phyloP scores from a whole-genome alignment of 805 yeast genomes.

The Candida ulmi region DNA sequence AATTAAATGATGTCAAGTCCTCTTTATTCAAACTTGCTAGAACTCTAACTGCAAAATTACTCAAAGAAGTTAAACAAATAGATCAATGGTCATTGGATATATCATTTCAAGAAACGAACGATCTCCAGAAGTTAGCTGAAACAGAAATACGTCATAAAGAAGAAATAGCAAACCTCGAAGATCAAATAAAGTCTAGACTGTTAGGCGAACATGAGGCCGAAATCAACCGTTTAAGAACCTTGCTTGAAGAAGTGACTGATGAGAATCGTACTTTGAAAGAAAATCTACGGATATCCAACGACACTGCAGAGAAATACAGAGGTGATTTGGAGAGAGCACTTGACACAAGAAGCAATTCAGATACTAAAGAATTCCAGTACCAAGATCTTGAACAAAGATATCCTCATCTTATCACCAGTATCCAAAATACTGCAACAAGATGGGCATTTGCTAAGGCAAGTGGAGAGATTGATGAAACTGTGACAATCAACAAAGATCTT shows the following conservation, averaged over 20 bases:
- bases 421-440: conserved; percentile 6
- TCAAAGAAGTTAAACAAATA: conserved; percentile 1
- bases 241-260: background rate
- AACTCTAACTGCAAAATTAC: conserved; percentile 4
- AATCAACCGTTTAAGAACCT: background rate
- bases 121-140: conserved; percentile 1
- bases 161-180: background rate
- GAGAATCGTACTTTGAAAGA: conserved; percentile 3
- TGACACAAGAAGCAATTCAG: background rate
- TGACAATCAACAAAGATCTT: background rate
- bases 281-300: background rate
- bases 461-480: conserved; percentile 5
- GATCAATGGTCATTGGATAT: conserved; percentile 2
- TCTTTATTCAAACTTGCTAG: conserved; percentile 4
- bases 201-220: conserved; percentile 1
- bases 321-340: background rate
- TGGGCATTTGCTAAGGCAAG: conserved; percentile 3
- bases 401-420: conserved; percentile 3
- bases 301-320: background rate
- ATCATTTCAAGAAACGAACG: conserved; percentile 2
- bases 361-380: background rate
- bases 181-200: background rate
- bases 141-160: background rate
- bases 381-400: conserved; percentile 5
- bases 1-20: conserved; percentile 1